Evolutionary conservation across 1,284 basidiomycete genomes (phyloP), one percentile per base, ranked within the genome.

Genomic region (Rhodotorula sp.): DNA sequence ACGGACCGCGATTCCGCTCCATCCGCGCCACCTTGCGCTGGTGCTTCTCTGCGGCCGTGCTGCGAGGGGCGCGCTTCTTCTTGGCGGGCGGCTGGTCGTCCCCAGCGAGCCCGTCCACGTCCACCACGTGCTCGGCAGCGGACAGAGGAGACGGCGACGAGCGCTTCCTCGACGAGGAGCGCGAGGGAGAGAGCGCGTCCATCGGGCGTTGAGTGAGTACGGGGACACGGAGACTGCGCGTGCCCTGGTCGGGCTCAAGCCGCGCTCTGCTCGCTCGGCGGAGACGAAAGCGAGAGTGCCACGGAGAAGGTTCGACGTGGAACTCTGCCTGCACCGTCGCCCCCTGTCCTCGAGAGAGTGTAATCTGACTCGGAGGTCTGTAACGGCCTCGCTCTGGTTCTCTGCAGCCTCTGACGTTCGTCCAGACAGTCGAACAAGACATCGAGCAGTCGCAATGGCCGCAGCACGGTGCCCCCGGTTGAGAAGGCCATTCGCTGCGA

Each of bases 1-100:
- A 67, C 71, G 44, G 52, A 66, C 58, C 56, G 50, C 60, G 63
- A 52, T 70, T 60, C 45, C 63, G 57, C 46, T 61, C 64, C 64
- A 69, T 58, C 49, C 64, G 55, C 57, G 64, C 55, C 23, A 52
- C 8, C 42, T 56, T 58, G 25, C 48, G 44, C 44, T 49, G 52
- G 46, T 46, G 45, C 46, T 58, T 63, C 45, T 57, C 58, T 13
- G 27, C 54, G 7, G 68, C 63, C 7, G 56, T 49, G 7, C 49
- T 60, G 65, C 49, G 56, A 9, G 50, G 54, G 13, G 57, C 49
- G 41, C 55, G 50, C n/a, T 27, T 52, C 49, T 65, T 65, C 8
- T n/a, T 61, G 9, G 25, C 42, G n/a, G 42, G 42, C 13, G n/a
- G 19, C 25, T 21, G 12, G 9, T 25, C 27, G n/a, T 41, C 34